Evolutionary conservation across 148 eudicot genomes (phyloP).

Genomic region (Euryodendron excelsum): DNA sequence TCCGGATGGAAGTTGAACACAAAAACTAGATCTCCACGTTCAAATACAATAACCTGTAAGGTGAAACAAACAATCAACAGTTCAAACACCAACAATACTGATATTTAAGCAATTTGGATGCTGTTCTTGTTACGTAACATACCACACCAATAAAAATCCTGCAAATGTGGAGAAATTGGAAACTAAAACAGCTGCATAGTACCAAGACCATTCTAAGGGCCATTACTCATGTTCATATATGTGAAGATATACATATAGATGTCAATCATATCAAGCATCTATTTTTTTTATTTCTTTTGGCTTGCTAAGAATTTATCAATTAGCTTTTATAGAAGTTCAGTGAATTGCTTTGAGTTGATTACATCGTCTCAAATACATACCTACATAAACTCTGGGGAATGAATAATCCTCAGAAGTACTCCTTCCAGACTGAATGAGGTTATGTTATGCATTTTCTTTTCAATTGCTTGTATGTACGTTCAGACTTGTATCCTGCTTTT

Average conservation of each 20-base stretch:
- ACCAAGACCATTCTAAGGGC: too few relatives aligned
- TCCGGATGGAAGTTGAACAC: conserved; percentile 95
- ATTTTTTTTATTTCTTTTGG: too few relatives aligned
- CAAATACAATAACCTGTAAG: conserved; percentile 94
- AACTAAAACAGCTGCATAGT: too few relatives aligned
- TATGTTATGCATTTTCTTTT: background rate
- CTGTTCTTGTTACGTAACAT: too few relatives aligned
- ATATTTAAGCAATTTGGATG: conserved; percentile 5
- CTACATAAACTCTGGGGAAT: background rate
- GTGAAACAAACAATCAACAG: background rate
- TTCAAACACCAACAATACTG: background rate
- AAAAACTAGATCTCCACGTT: conserved; percentile 88
- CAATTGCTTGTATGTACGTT: background rate
- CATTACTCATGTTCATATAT: too few relatives aligned
- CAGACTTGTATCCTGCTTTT: background rate
- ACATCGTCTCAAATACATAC: background rate
- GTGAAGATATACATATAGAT: too few relatives aligned
- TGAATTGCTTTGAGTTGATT: background rate
- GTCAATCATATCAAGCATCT: too few relatives aligned
- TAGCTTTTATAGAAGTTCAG: background rate
- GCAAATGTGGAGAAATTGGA: too few relatives aligned
- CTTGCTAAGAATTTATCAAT: too few relatives aligned
- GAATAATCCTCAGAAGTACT: background rate
- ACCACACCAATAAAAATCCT: too few relatives aligned
- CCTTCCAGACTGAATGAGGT: background rate